Evolutionary conservation across 371 early-diverging fungal species (phyloP).

Genomic region (Dinochytrium kinnereticum): DNA sequence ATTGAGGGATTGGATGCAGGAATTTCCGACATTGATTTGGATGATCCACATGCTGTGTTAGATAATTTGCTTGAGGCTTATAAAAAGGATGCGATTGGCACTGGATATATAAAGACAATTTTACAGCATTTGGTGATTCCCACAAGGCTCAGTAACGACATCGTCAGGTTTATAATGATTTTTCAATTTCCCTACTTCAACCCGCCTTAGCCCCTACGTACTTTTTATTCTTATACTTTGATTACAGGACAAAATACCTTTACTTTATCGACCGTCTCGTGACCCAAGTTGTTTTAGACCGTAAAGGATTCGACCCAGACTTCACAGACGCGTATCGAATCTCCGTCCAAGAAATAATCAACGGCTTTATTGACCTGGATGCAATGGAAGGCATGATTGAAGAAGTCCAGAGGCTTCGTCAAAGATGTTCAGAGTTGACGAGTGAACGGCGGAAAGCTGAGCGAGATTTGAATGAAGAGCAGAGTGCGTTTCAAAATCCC

Average conservation of each 20-base stretch:
- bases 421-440: slow-evolving; percentile 20
- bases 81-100: slow-evolving; percentile 22
- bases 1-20: slow-evolving; percentile 39
- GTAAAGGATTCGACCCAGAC: slow-evolving; percentile 40
- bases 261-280: slow-evolving; percentile 40
- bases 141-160: slow-evolving; percentile 33
- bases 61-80: slow-evolving; percentile 31
- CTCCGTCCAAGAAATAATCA: slow-evolving; percentile 40
- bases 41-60: slow-evolving; percentile 39
- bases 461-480: slow-evolving; percentile 5
- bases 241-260: slow-evolving; percentile 28
- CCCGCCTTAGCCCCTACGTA: too few relatives aligned
- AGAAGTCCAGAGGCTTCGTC: slow-evolving; percentile 18
- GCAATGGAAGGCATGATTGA: slow-evolving; percentile 28
- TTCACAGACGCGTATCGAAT: slow-evolving; percentile 44
- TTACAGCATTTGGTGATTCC: slow-evolving; percentile 44
- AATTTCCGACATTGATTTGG: slow-evolving; percentile 38
- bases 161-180: slow-evolving; percentile 21
- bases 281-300: slow-evolving; percentile 46
- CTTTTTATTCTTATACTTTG: slow-evolving; percentile 9
- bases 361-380: slow-evolving; percentile 38
- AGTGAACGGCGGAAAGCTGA: slow-evolving; percentile 25
- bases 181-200: too few relatives aligned
- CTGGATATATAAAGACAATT: slow-evolving; percentile 32
- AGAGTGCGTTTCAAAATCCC: background rate